Evolutionary conservation across 768 basidiomycete species (phyloP), one percentile per base, ranked within the genome.

Genomic region (Lactarius akahatsu): DNA sequence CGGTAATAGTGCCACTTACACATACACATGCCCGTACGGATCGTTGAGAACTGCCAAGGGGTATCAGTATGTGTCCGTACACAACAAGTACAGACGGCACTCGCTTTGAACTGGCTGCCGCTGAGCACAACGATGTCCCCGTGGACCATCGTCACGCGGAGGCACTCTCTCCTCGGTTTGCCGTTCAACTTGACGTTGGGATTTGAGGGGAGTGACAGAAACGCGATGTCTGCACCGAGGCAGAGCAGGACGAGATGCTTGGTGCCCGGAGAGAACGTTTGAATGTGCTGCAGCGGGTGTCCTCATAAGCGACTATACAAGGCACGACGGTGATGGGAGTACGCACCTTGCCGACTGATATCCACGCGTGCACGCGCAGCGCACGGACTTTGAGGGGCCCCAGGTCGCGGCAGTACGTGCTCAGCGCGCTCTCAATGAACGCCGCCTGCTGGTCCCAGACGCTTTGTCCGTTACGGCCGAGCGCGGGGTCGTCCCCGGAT

Each of bases 71-170:
- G 18, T 15, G 36, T 58, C 10, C 11, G 4, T 23, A 50, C n/a
- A 47, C 23, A 23, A n/a, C 11, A 28, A 10, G 50, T 2, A 28
- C 15, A 40, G 10, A 7, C 7, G n/a, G n/a, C 16, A 23, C 18
- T 45, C 57, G 45, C 67, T 59, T 68, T 65, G n/a, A 57, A 66
- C 13, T 57, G 36, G 43, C 15, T 11, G 20, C 64, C 63, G 13
- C 57, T 58, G 36, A 70, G n/a, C 6, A 69, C 50, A 15, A 62
- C 59, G 28, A 65, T 59, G 41, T 70, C 69, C 4, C 69, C 69
- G 18, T 70, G 69, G 36, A 69, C 59, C 57, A 70, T 65, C 55
- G 70, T 65, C 18, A 70, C 70, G 18, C 61, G 63, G n/a, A 70
- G 64, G n/a, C 57, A 57, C 45, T 70, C 69, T 20, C 50, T 62